Evolutionary conservation across 805 yeast genomes (phyloP).

Genomic region (Maudiozyma serrabonitensis): DNA sequence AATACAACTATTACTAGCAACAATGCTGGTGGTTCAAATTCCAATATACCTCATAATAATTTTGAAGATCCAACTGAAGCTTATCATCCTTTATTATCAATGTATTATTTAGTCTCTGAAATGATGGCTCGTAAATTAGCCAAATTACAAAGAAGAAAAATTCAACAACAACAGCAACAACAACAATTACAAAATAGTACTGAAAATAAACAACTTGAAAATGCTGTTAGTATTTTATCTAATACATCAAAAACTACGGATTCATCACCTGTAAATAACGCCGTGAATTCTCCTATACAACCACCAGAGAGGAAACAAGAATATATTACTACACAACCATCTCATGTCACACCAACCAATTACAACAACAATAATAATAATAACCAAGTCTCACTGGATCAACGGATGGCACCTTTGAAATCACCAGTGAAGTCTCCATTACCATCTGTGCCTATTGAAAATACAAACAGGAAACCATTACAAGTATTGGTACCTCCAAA

Average conservation of each 20-base stretch:
- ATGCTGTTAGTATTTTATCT: constrained; percentile 1
- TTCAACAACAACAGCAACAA: constrained; percentile 8
- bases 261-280: neutral
- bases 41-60: neutral
- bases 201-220: constrained; percentile 6
- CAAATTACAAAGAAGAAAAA: constrained; percentile 31
- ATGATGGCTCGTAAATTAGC: constrained; percentile 62
- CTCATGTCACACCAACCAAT: neutral
- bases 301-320: neutral
- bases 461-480: constrained; percentile 5
- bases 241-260: neutral
- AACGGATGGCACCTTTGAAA: constrained; percentile 2
- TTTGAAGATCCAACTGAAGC: constrained; percentile 71
- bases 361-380: neutral
- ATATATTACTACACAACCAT: neutral
- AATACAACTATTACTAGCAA: neutral
- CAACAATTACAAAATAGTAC: constrained; percentile 2
- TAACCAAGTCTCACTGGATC: neutral
- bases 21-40: neutral
- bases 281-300: constrained; percentile 2
- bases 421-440: constrained; percentile 2
- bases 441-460: neutral
- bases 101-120: constrained; percentile 80
- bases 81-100: constrained; percentile 80
- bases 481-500: constrained; percentile 30